Conservation (phyloP, 2,329 filamentous ascomycete genomes). For the Pyrenophora graminea region DNA sequence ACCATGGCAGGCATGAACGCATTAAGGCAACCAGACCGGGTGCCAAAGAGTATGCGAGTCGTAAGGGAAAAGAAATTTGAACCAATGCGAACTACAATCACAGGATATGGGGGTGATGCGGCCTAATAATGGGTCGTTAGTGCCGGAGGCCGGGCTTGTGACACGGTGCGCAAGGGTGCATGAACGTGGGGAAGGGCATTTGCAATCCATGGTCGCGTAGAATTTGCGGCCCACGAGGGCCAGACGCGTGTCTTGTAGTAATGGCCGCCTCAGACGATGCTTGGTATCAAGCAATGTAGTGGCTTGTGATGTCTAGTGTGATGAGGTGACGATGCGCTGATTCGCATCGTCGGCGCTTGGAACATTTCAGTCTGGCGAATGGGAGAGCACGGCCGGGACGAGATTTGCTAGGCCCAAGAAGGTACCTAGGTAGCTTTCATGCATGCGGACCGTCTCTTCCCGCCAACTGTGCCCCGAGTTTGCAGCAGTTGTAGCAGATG, state of each 20-base stretch:
- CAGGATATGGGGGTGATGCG: slow-evolving; percentile 17
- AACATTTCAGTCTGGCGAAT: slow-evolving; percentile 16
- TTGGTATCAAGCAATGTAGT: neutral
- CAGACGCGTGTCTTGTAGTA: slow-evolving; percentile 7
- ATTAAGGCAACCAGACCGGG: neutral
- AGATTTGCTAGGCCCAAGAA: slow-evolving; percentile 18
- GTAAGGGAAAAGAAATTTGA: neutral
- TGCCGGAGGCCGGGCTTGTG: slow-evolving; percentile 13
- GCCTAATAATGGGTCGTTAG: slow-evolving; percentile 13
- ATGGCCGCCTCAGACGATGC: neutral
- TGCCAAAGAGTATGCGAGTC: slow-evolving; percentile 12
- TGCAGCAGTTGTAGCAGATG: slow-evolving; percentile 11
- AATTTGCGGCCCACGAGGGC: slow-evolving; percentile 16
- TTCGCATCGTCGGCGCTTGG: slow-evolving; percentile 20
- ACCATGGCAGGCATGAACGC: neutral
- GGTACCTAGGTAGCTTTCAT: slow-evolving; percentile 16
- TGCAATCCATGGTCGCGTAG: slow-evolving; percentile 11
- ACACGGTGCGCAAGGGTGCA: slow-evolving; percentile 16
- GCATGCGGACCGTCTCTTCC: slow-evolving; percentile 31
- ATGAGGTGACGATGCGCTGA: slow-evolving; percentile 15
- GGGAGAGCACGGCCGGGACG: neutral
- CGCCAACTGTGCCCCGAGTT: slow-evolving; percentile 29
- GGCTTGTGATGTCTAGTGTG: slow-evolving; percentile 14
- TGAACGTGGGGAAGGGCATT: slow-evolving; percentile 10
- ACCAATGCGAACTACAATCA: slow-evolving; percentile 18